A percentile compares a stretch with the other conserved stretches of the same genome.
These are phyloP conservation scores for Meyerozyma sp. DNA, from an alignment of 1,139 yeast genomes.

Conservation along the genomic window DNA sequence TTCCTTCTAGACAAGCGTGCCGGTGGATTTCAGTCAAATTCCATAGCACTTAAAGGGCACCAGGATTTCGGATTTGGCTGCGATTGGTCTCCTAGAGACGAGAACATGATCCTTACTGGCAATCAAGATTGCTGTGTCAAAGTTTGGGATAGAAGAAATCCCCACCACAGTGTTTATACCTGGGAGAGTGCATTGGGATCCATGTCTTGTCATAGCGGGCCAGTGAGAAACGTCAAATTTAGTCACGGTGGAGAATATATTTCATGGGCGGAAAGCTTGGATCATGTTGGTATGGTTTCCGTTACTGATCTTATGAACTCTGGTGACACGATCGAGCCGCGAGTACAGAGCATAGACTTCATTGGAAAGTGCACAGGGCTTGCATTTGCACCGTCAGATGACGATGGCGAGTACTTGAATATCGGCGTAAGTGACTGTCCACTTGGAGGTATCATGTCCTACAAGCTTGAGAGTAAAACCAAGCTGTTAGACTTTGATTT, in stretches of 20 bases:
- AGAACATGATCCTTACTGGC: conserved; percentile 46
- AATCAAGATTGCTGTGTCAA: conserved; percentile 58
- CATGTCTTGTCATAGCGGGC: conserved; percentile 27
- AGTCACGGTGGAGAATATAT: conserved; percentile 41
- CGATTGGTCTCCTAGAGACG: conserved; percentile 49
- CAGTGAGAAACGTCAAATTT: conserved; percentile 51
- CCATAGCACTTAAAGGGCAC: conserved; percentile 31
- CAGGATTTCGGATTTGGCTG: conserved; percentile 55
- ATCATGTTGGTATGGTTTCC: conserved; percentile 50
- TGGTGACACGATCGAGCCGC: conserved; percentile 13
- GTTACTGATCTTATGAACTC: conserved; percentile 21
- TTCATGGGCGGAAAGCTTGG: conserved; percentile 58
- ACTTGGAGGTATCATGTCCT: conserved; percentile 54
- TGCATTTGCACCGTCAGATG: conserved; percentile 41
- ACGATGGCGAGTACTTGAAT: conserved; percentile 42
- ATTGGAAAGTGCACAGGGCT: conserved; percentile 60
- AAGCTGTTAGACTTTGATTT: conserved; percentile 41
- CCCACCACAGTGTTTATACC: conserved; percentile 20
- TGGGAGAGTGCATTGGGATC: conserved; percentile 37
- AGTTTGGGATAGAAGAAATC: conserved; percentile 45
- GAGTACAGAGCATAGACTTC: conserved; percentile 47
- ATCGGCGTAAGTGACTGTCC: conserved; percentile 54
- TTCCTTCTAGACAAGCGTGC: conserved; percentile 41
- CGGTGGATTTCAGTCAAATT: conserved; percentile 9
- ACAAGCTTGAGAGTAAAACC: conserved; percentile 30